Percentiles rank a stretch among this genome's conserved stretches.
Conservation (phyloP, 208 protist genomes). For the Plasmodiophora brassicae region DNA sequence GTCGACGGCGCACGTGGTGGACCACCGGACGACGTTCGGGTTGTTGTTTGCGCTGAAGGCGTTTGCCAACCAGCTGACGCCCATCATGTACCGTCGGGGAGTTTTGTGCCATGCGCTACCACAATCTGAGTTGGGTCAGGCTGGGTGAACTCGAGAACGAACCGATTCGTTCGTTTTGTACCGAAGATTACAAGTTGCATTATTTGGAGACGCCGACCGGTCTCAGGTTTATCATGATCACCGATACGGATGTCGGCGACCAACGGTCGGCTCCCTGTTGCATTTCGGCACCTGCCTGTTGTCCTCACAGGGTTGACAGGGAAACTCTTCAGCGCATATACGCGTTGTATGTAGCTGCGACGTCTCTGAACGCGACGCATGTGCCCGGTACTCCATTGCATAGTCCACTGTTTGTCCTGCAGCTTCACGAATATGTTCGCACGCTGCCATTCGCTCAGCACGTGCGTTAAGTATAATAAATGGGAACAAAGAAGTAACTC, state of each 20-base stretch:
- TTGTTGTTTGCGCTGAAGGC: background rate
- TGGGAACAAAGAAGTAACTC: too few relatives aligned
- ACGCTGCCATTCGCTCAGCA: background rate
- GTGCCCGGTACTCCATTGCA: background rate
- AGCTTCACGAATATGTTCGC: conserved; percentile 12
- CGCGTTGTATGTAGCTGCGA: background rate
- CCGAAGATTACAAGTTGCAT: background rate
- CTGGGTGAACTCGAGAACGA: background rate
- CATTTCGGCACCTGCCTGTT: background rate
- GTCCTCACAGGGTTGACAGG: background rate
- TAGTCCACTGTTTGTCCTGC: background rate
- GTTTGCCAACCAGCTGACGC: conserved; percentile 27
- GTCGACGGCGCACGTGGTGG: background rate
- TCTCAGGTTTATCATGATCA: conserved; percentile 6
- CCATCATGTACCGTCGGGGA: background rate
- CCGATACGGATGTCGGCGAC: background rate
- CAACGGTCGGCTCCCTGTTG: too few relatives aligned
- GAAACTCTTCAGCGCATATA: background rate
- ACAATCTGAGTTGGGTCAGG: too few relatives aligned
- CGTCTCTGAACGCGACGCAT: background rate
- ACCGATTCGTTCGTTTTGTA: background rate
- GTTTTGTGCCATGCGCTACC: too few relatives aligned
- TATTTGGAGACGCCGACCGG: conserved; percentile 1
- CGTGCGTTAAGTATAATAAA: too few relatives aligned
- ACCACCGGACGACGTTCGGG: conserved; percentile 1